Conservation (phyloP, 768 basidiomycete genomes). For the Mycena venus region DNA sequence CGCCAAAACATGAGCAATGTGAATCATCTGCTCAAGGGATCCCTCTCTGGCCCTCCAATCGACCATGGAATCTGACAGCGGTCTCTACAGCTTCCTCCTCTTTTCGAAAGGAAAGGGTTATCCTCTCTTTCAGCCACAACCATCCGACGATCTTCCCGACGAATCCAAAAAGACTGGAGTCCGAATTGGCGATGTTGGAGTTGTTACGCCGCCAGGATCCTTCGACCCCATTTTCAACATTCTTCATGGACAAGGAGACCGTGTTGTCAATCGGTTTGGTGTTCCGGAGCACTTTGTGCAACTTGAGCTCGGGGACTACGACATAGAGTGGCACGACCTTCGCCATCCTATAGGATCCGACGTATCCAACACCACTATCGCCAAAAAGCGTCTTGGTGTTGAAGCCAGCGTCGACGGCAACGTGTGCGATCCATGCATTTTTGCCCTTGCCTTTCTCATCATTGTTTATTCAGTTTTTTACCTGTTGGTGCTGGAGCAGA, state of each 20-base stretch:
- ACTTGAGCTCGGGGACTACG: background rate
- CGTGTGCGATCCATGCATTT: background rate
- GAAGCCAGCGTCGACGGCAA: background rate
- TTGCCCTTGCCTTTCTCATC: background rate
- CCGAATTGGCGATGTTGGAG: conserved; percentile 11
- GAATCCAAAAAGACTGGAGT: background rate
- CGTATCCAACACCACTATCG: no score
- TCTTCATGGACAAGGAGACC: background rate
- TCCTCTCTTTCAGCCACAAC: conserved; percentile 1
- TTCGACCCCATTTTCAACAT: conserved; percentile 21
- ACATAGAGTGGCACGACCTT: background rate
- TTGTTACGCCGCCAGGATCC: background rate
- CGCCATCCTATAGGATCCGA: background rate
- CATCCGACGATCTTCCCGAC: background rate
- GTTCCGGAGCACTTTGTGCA: background rate
- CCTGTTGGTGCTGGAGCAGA: background rate
- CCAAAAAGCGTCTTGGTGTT: background rate
- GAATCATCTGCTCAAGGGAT: no score
- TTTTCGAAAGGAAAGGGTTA: conserved; percentile 1
- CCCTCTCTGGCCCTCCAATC: no score
- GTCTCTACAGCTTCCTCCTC: conserved; percentile 4
- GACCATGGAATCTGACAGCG: background rate
- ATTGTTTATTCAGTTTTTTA: background rate
- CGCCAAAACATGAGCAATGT: no score
- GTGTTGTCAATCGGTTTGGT: background rate